Conservation (phyloP, 2,329 filamentous ascomycete genomes). For the Fusarium sp. region DNA sequence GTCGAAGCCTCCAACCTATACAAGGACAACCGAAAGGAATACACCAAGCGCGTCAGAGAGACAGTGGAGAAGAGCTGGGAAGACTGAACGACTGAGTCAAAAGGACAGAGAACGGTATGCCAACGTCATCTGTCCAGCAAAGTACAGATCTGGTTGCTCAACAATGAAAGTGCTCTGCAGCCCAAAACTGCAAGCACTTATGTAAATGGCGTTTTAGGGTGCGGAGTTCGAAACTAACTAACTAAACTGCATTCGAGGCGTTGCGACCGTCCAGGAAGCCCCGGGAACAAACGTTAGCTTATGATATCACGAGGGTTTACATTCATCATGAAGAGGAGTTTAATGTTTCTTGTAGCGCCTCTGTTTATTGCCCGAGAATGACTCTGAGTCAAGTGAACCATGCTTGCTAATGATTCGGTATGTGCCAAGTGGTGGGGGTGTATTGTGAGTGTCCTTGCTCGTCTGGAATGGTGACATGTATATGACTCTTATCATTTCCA, state of each 20-base stretch:
- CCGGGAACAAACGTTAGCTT: conserved; percentile 37
- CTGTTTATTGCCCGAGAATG: conserved; percentile 4
- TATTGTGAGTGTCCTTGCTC: background rate
- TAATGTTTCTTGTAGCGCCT: conserved; percentile 31
- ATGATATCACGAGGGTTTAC: conserved; percentile 44
- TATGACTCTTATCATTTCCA: conserved; percentile 3
- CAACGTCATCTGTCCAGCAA: conserved; percentile 39
- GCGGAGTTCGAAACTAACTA: conserved; percentile 42
- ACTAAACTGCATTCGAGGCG: conserved; percentile 51
- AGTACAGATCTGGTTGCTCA: conserved; percentile 31
- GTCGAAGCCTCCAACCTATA: conserved; percentile 98
- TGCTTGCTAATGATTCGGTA: background rate
- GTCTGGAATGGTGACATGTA: conserved; percentile 25
- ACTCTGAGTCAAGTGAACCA: background rate
- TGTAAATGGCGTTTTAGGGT: conserved; percentile 51
- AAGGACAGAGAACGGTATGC: conserved; percentile 38
- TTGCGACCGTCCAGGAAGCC: conserved; percentile 40
- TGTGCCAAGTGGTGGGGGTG: background rate
- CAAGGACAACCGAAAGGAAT: conserved; percentile 97
- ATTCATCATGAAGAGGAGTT: conserved; percentile 43
- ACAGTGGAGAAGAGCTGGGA: conserved; percentile 99
- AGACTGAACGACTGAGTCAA: conserved; percentile 65
- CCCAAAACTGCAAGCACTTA: conserved; percentile 21
- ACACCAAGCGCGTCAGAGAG: conserved; percentile 93
- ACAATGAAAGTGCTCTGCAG: conserved; percentile 10